Conservation (phyloP, 331 rosid genomes). For the Quercus tomentella region DNA sequence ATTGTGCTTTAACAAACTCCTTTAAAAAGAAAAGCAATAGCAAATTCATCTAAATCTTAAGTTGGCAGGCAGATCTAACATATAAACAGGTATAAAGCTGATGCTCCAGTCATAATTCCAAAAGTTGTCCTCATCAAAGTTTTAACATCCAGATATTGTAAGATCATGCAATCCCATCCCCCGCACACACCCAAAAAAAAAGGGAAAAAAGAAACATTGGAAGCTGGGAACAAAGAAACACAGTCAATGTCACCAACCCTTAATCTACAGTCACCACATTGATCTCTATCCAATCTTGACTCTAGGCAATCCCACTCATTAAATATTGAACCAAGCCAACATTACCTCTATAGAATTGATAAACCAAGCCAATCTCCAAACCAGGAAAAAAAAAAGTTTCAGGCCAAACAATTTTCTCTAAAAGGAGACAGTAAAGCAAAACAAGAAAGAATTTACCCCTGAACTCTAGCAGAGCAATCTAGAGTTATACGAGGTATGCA, state of each 20-base stretch:
- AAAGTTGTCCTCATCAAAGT: too few relatives aligned
- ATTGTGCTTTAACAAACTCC: too few relatives aligned
- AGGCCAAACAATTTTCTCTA: background rate
- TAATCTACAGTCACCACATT: background rate
- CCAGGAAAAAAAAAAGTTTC: background rate
- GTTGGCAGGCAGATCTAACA: too few relatives aligned
- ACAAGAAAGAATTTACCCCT: background rate
- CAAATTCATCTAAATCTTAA: too few relatives aligned
- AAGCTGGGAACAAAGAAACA: background rate
- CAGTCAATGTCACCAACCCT: background rate
- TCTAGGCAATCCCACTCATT: background rate
- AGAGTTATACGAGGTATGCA: background rate
- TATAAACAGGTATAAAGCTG: too few relatives aligned
- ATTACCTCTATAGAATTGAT: background rate
- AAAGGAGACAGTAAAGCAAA: background rate
- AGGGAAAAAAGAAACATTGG: too few relatives aligned
- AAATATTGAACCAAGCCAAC: background rate
- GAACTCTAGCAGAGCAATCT: background rate
- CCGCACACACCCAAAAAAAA: background rate
- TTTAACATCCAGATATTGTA: too few relatives aligned
- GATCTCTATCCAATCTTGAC: background rate
- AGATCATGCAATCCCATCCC: background rate
- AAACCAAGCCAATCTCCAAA: background rate
- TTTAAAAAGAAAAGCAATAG: too few relatives aligned
- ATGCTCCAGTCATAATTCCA: too few relatives aligned